A percentile compares a stretch with the other conserved stretches of the same genome.
Conservation (phyloP, 192 early-diverging fungal genomes). For the Linnemannia exigua region DNA sequence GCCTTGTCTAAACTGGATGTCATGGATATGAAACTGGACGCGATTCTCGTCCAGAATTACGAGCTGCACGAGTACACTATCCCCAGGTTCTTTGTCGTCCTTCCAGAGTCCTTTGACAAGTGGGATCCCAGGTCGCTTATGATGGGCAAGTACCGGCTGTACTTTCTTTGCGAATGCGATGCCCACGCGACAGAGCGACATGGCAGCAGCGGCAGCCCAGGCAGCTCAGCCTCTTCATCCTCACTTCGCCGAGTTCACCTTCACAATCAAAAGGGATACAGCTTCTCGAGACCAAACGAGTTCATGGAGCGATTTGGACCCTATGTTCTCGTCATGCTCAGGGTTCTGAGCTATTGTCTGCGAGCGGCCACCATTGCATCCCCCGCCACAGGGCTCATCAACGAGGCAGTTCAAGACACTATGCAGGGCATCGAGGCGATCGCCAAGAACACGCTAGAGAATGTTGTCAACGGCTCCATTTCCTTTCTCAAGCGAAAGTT, state of each 20-base stretch:
- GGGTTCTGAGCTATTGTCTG: slow-evolving; percentile 6
- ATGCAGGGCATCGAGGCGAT: background rate
- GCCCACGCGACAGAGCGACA: too few relatives aligned
- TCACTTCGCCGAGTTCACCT: background rate
- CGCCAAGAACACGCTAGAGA: background rate
- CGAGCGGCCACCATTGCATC: background rate
- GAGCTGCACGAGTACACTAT: background rate
- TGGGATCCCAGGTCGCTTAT: slow-evolving; percentile 10
- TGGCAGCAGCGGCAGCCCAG: background rate
- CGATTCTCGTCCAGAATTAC: background rate
- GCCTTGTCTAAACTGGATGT: too few relatives aligned
- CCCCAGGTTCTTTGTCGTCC: slow-evolving; percentile 1
- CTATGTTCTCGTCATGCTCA: slow-evolving; percentile 17
- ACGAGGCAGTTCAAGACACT: background rate
- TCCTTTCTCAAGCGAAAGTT: background rate
- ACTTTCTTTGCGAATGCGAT: slow-evolving; percentile 25
- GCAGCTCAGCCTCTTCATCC: background rate
- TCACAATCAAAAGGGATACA: slow-evolving; percentile 16
- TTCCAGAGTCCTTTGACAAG: background rate
- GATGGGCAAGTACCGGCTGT: slow-evolving; percentile 6
- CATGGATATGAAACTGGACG: background rate
- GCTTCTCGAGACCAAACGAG: background rate
- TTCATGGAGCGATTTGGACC: slow-evolving; percentile 19
- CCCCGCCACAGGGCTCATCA: background rate
- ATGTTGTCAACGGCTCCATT: slow-evolving; percentile 3